A percentile compares a stretch with the other conserved stretches of the same genome.
phyloP scores from a whole-genome alignment of 108 stramenopile species.

The Nitzschia sp. region DNA sequence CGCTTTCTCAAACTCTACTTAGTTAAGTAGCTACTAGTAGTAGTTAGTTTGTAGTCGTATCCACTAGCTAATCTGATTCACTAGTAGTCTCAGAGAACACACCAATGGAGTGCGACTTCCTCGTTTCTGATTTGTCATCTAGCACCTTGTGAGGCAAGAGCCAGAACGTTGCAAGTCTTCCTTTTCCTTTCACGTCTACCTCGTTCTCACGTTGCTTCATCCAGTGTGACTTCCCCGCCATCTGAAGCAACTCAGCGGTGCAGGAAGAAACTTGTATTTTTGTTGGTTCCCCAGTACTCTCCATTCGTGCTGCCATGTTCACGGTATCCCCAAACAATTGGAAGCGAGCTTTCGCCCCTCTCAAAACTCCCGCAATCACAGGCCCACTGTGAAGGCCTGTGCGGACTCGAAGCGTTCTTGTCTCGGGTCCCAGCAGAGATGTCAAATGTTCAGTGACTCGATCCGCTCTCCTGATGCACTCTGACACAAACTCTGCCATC shows the following conservation, averaged over 20 bases:
- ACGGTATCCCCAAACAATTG: constrained; percentile 16
- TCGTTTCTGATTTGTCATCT: too few species aligned
- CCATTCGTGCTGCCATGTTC: constrained; percentile 7
- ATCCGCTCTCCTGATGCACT: not conserved
- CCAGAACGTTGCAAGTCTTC: too few species aligned
- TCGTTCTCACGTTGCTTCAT: constrained; percentile 8
- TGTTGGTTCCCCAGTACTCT: not conserved
- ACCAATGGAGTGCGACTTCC: too few species aligned
- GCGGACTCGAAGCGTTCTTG: not conserved
- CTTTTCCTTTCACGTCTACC: too few species aligned
- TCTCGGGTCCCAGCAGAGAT: not conserved
- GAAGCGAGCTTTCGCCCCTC: constrained; percentile 3
- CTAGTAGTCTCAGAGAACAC: too few species aligned
- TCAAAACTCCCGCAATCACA: constrained; percentile 4
- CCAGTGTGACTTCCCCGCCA: constrained; percentile 15
- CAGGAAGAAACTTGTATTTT: constrained; percentile 4
- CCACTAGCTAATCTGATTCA: too few species aligned
- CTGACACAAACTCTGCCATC: constrained; percentile 6
- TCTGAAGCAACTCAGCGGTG: not conserved
- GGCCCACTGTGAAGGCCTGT: constrained; percentile 9
- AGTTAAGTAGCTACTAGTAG: too few species aligned
- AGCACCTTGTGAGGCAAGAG: too few species aligned
- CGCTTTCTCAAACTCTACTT: too few species aligned
- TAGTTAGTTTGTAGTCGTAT: too few species aligned
- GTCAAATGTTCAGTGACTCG: not conserved